Conservation (phyloP, 2,329 filamentous ascomycete genomes). For the Graphium sp. region DNA sequence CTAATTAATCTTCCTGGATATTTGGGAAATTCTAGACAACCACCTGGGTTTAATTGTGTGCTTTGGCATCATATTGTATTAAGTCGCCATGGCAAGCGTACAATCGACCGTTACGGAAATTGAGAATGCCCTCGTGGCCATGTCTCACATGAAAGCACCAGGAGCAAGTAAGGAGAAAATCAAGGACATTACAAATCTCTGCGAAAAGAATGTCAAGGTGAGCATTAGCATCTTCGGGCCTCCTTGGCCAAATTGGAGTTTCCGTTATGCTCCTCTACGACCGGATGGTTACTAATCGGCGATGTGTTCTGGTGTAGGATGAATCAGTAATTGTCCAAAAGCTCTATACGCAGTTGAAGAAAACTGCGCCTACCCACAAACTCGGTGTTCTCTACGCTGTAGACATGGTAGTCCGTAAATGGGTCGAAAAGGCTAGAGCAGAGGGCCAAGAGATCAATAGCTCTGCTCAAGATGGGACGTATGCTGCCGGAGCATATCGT, state of each 20-base stretch:
- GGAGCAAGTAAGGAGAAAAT: slow-evolving; percentile 92
- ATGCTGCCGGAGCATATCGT: slow-evolving; percentile 86
- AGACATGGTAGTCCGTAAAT: slow-evolving; percentile 98
- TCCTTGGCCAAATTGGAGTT: no score
- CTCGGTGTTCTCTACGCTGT: slow-evolving; percentile 98
- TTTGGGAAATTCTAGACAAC: no score
- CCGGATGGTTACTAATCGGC: no score
- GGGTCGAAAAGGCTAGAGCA: slow-evolving; percentile 88
- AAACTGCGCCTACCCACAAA: slow-evolving; percentile 87
- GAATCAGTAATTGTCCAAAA: slow-evolving; percentile 92
- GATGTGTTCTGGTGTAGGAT: slow-evolving; percentile 53
- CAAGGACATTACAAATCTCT: slow-evolving; percentile 68
- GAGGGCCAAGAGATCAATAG: slow-evolving; percentile 68
- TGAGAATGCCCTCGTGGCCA: slow-evolving; percentile 77
- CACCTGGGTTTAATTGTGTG: no score
- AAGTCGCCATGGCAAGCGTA: slow-evolving; percentile 31
- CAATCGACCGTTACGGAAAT: slow-evolving; percentile 79
- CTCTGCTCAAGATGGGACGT: slow-evolving; percentile 77
- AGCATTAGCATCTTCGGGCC: no score
- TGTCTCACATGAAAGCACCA: slow-evolving; percentile 80
- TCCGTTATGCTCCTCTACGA: no score
- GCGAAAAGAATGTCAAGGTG: slow-evolving; percentile 84
- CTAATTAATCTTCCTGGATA: no score
- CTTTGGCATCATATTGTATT: no score
- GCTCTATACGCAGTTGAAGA: slow-evolving; percentile 94